Percentiles rank a stretch among this genome's conserved stretches.
Conservation (phyloP, 169 alveolate genomes). For the Cystoisospora suis region DNA sequence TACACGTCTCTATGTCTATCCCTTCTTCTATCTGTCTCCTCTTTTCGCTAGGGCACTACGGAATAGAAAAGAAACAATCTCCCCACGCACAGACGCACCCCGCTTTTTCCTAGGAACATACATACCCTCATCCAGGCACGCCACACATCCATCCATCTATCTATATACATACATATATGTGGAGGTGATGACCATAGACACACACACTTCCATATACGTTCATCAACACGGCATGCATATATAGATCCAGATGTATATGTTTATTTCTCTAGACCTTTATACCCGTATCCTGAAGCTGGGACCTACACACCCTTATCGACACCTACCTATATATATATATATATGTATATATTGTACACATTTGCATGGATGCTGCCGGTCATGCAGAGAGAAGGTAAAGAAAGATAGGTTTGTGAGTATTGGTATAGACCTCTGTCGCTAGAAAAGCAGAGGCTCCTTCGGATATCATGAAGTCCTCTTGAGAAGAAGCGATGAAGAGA, state of each 20-base stretch:
- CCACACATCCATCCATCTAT: not conserved
- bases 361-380: not conserved
- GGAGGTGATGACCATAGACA: not conserved
- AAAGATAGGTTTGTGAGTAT: too few species aligned
- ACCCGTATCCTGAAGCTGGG: not conserved
- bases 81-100: not conserved
- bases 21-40: not conserved
- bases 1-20: not conserved
- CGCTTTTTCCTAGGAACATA: not conserved
- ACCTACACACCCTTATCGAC: not conserved
- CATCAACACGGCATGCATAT: not conserved
- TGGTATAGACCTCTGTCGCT: too few species aligned
- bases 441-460: too few species aligned
- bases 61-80: too few species aligned
- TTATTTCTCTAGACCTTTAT: too few species aligned
- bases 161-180: not conserved
- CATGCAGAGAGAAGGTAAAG: too few species aligned
- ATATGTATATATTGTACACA: not conserved
- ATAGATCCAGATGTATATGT: too few species aligned
- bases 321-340: too few species aligned
- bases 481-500: too few species aligned
- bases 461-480: too few species aligned
- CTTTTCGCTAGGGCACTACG: not conserved
- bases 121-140: not conserved
- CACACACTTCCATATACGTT: not conserved